Evolutionary conservation across 306 rosid genomes (phyloP).

Genomic region (Lathyrus tuberosus): DNA sequence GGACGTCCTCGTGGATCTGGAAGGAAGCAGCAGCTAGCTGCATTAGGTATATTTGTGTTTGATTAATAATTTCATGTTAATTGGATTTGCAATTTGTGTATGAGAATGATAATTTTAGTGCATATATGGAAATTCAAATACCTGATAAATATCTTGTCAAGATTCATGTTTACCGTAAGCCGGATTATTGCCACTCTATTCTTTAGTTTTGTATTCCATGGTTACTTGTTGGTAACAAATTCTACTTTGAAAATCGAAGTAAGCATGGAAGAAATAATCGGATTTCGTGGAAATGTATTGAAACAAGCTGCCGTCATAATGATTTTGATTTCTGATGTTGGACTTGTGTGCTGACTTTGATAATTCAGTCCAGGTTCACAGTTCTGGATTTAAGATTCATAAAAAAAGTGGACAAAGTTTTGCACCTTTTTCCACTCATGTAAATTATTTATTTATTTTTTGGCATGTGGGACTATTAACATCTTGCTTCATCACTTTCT

Average conservation of each 20-base stretch:
- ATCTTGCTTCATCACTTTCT: constrained; percentile 24
- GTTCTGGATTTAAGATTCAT: constrained; percentile 8
- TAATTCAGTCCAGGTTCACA: background rate
- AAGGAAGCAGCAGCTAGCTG: constrained; percentile 87
- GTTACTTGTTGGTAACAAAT: constrained; percentile 1
- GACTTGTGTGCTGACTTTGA: constrained; percentile 1
- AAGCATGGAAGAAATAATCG: background rate
- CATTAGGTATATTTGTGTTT: constrained; percentile 57
- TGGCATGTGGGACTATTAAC: constrained; percentile 24
- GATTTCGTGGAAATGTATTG: constrained; percentile 25
- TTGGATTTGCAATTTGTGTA: constrained; percentile 9
- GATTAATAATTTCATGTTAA: constrained; percentile 20
- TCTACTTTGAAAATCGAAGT: background rate
- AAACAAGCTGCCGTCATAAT: constrained; percentile 4
- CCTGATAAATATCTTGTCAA: constrained; percentile 4
- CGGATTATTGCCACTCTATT: constrained; percentile 16
- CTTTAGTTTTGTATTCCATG: background rate
- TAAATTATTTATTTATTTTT: background rate
- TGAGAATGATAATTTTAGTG: background rate
- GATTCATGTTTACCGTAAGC: constrained; percentile 18
- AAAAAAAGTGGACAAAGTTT: constrained; percentile 6
- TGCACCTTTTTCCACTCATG: background rate
- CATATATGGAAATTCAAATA: background rate
- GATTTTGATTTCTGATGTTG: constrained; percentile 24
- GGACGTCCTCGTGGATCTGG: constrained; percentile 96